Evolutionary conservation across 108 stramenopile genomes (phyloP).

Genomic region (Discostella pseudostelligera): DNA sequence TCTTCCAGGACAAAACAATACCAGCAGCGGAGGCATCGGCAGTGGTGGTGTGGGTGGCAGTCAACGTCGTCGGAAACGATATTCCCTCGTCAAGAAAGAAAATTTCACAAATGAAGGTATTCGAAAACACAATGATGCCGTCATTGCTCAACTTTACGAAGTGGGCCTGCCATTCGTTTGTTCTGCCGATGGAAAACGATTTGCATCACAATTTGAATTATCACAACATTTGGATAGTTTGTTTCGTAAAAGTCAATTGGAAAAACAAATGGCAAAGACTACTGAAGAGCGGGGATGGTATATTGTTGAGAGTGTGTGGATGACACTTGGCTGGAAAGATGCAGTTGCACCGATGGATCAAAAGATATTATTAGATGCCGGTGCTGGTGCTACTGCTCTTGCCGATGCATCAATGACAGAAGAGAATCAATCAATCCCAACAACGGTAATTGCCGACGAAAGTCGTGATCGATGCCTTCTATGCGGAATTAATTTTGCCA

Average conservation of each 20-base stretch:
- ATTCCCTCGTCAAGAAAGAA: conserved; percentile 28
- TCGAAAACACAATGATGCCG: conserved; percentile 66
- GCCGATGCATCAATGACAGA: conserved; percentile 9
- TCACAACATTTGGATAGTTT: conserved; percentile 76
- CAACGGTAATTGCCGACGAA: conserved; percentile 74
- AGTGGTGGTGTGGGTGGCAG: background rate
- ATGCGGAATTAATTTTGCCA: conserved; percentile 85
- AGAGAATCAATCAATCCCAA: conserved; percentile 28
- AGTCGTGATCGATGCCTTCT: conserved; percentile 72
- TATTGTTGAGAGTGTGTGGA: conserved; percentile 50
- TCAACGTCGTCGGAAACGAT: conserved; percentile 17
- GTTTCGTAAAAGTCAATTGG: conserved; percentile 72
- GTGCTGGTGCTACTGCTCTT: conserved; percentile 1
- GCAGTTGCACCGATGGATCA: background rate
- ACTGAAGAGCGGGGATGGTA: conserved; percentile 88
- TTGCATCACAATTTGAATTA: conserved; percentile 72
- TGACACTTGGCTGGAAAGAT: conserved; percentile 9
- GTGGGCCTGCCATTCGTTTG: conserved; percentile 81
- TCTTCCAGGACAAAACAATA: background rate
- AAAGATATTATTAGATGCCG: conserved; percentile 8
- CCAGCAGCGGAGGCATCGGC: background rate
- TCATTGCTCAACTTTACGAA: conserved; percentile 73
- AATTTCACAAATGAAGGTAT: conserved; percentile 81
- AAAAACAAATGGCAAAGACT: conserved; percentile 69
- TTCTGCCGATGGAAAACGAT: conserved; percentile 76